Percentiles rank a stretch among this genome's conserved stretches.
Evolutionary conservation across 108 stramenopile genomes (phyloP).

Genomic region (Schizochytrium sp.): DNA sequence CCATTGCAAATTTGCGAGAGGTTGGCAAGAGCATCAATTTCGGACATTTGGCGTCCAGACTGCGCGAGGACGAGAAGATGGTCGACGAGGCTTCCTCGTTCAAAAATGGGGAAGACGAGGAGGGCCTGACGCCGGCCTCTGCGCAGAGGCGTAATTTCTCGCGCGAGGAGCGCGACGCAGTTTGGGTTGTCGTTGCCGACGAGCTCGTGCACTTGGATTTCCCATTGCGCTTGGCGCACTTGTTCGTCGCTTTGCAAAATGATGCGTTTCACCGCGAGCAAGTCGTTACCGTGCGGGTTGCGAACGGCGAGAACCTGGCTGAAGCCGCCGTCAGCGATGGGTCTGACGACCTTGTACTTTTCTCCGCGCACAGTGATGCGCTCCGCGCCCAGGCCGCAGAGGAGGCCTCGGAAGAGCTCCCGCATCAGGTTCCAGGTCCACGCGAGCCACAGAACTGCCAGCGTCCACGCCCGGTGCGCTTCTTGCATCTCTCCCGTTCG

Average conservation of each 20-base stretch:
- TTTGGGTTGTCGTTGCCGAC: background rate
- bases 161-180: background rate
- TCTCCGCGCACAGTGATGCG: background rate
- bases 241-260: background rate
- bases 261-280: background rate
- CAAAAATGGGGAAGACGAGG: background rate
- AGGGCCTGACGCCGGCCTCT: background rate
- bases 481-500: background rate
- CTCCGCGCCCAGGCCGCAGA: background rate
- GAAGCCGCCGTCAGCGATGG: constrained; percentile 15
- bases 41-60: background rate
- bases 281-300: background rate
- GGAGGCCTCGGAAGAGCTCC: background rate
- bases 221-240: background rate
- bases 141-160: background rate
- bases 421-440: background rate
- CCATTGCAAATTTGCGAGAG: background rate
- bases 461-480: background rate
- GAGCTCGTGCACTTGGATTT: background rate
- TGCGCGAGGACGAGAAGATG: background rate
- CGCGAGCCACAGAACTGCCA: background rate
- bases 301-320: background rate
- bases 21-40: background rate
- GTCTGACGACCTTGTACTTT: background rate
- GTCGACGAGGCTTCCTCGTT: background rate